Base-by-base conservation (phyloP, 2,329 filamentous ascomycete species). In the Fusarium subtropicale region DNA sequence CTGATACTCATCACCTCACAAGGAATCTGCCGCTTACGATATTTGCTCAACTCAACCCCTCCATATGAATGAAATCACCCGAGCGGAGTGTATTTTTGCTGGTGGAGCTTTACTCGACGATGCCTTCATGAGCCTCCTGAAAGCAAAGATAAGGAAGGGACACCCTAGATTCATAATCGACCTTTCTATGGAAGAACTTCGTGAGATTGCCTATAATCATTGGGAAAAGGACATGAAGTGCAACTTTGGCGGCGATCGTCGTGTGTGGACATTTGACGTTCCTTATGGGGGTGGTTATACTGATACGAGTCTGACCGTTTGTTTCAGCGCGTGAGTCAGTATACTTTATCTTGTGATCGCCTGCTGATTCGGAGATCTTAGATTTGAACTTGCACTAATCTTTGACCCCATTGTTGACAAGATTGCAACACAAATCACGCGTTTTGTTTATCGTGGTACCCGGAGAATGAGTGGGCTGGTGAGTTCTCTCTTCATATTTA, bases 371-470 rank as follows among this genome's bases (percentile, higher is more conserved):
- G 1, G 3, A 3, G 0, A 12, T 39, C 15, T 16, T 13, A 58
- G 60, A 3, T n/a, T 3, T 13, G 60, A 60, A 1, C 6, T 66
- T 10, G 34, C 18, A 15, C 30, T 31, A 2, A 13, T 55, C 22
- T 65, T 65, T 3, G 8, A 59, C 18, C 46, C 47, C 1, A n/a
- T 54, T 7, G 24, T 64, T 6, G 15, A 8, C 10, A 50, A 42
- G 42, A 54, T 64, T 3, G 18, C 36, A 33, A 7, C 6, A 2
- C 60, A 64, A 13, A 33, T 64, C 3, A 4, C 36, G 11, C 5
- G 10, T 20, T 12, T 38, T 13, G 4, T 7, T n/a, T 2, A 20
- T 20, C 36, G 2, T 20, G 10, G 9, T 12, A 20, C 12, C 36
- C 10, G 2, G 11, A 3, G 12, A 3, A 12, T 1, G 12, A 5